Base-by-base conservation (phyloP, 306 rosid genomes). In the Quercus glauca region DNA sequence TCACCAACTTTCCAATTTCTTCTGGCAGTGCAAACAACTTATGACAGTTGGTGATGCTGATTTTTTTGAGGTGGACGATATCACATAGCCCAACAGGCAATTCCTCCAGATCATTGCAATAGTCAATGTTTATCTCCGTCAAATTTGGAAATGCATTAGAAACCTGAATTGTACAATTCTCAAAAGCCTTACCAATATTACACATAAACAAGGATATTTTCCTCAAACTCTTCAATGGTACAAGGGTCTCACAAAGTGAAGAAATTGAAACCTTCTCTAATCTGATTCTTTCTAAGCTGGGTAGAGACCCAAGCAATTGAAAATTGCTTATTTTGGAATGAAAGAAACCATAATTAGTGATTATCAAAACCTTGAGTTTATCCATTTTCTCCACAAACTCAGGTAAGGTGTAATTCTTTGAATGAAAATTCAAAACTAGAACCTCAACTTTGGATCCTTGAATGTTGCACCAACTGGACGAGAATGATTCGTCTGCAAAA, bases 191-290 rank as follows among this genome's bases (percentile, higher is more conserved):
- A 69, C 81, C 82, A 15, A 87, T 72, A 31, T 84, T 87, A 84
- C 98, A 90, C 93, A 85, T 89, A 19, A 75, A 90, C 18, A 91
- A 52, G 5, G 98, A 91, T 25, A 83, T 51, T 52, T 93, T 91
- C 53, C 57, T 73, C 19, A 91, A 77, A 65, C 84, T 85, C 86
- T 72, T 74, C 79, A 92, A 41, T 43, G 53, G 79, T 20, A 45
- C 13, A 5, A 65, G 49, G 1, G 71, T 74, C 71, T 82, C 63
- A 71, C 60, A 23, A 23, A 90, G 78, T 60, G 73, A 78, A 76
- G 89, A 87, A 81, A 89, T 57, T 3, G 83, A 73, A 64, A 90
- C 76, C 49, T 85, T 77, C 83, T 87, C 93, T 3, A 90, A 72
- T 71, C 91, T 84, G 69, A 91, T 82, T 81, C 88, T 81, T 80